Conservation (phyloP, 495 filamentous ascomycete genomes). For the Penicillium dipodomyicola region DNA sequence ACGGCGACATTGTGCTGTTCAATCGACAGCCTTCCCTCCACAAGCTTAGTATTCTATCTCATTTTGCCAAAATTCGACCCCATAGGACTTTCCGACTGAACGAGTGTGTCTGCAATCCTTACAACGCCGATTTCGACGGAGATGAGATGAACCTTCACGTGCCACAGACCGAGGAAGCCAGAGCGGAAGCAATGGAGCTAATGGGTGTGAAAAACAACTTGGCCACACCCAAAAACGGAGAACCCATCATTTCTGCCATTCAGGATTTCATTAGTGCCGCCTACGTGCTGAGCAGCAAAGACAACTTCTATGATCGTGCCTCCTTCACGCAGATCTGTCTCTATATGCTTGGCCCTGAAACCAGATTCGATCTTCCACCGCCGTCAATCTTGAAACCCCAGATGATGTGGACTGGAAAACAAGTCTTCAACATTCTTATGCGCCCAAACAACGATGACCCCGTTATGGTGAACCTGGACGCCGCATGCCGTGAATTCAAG, state of each 20-base stretch:
- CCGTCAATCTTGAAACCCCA: conserved; percentile 83
- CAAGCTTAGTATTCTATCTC: conserved; percentile 95
- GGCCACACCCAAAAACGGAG: conserved; percentile 93
- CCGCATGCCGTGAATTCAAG: conserved; percentile 81
- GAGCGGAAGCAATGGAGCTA: conserved; percentile 89
- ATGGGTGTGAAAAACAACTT: conserved; percentile 99
- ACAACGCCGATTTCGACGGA: conserved; percentile 99
- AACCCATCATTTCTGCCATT: conserved; percentile 96
- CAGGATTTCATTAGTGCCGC: conserved; percentile 98
- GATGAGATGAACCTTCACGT: conserved; percentile 99
- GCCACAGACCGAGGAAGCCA: conserved; percentile 94
- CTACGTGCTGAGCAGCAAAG: conserved; percentile 87
- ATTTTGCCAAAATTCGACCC: conserved; percentile 87
- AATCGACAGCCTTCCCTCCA: conserved; percentile 97
- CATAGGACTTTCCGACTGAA: conserved; percentile 97
- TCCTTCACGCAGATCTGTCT: conserved; percentile 85
- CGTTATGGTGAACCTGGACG: conserved; percentile 88
- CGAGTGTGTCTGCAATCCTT: conserved; percentile 96
- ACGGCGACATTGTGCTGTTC: conserved; percentile 95
- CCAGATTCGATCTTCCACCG: conserved; percentile 78
- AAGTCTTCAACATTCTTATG: conserved; percentile 95
- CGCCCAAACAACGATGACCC: conserved; percentile 76
- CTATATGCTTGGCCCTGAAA: conserved; percentile 86
- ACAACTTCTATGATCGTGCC: conserved; percentile 84
- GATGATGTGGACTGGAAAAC: conserved; percentile 94